These are phyloP conservation scores for Cryptosporidium xiaoi DNA, from an alignment of 169 alveolate genomes.

Conservation along the genomic window DNA sequence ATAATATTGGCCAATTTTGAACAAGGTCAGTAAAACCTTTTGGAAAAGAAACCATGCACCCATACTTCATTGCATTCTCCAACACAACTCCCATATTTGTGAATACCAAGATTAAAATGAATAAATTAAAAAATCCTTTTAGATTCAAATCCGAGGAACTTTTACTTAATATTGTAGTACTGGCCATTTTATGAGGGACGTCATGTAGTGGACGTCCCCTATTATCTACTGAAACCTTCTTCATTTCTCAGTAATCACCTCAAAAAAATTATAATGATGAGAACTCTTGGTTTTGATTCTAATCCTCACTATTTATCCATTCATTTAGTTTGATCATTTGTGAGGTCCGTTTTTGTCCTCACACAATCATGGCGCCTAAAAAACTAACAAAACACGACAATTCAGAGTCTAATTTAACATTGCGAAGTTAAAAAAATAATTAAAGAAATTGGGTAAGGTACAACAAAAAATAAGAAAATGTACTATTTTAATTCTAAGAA, in stretches of 20 bases:
- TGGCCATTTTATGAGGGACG: slow-evolving; percentile 73
- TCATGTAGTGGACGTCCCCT: slow-evolving; percentile 71
- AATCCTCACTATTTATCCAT: background rate
- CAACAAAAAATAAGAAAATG: background rate
- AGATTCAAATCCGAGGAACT: slow-evolving; percentile 81
- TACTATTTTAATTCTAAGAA: background rate
- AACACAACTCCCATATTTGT: slow-evolving; percentile 88
- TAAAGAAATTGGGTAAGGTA: background rate
- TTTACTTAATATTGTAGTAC: slow-evolving; percentile 66
- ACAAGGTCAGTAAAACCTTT: slow-evolving; percentile 79
- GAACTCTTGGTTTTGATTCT: background rate
- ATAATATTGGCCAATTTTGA: slow-evolving; percentile 77
- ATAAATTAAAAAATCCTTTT: slow-evolving; percentile 88
- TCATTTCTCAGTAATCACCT: background rate
- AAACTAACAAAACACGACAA: background rate
- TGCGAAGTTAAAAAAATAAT: background rate
- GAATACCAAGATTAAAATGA: slow-evolving; percentile 84
- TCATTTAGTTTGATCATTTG: background rate
- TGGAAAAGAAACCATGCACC: slow-evolving; percentile 81
- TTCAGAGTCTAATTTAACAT: background rate
- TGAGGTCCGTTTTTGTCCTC: slow-evolving; percentile 56
- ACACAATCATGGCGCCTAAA: slow-evolving; percentile 64
- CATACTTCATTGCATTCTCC: slow-evolving; percentile 88
- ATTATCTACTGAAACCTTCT: background rate
- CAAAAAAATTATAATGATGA: background rate